Evolutionary conservation across 2,329 filamentous ascomycete species (phyloP).

Genomic region (Fusarium luffae): DNA sequence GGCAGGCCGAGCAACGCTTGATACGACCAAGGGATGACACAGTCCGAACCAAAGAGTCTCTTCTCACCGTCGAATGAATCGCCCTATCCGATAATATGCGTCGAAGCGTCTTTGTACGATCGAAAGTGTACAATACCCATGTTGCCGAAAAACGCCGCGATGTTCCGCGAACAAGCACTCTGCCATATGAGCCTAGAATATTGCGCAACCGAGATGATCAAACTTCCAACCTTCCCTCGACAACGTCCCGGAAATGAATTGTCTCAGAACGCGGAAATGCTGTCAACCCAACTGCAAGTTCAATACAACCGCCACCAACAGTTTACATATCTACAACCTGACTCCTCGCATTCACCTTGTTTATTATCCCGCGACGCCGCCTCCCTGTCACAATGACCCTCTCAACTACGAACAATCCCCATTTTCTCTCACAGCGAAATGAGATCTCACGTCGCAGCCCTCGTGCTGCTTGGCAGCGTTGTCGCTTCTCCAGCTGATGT

Average conservation of each 20-base stretch:
- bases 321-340: neutral
- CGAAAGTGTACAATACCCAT: neutral
- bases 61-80: neutral
- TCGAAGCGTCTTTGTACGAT: neutral
- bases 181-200: neutral
- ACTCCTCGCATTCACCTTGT: neutral
- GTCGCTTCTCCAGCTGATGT: neutral
- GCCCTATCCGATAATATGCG: neutral
- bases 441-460: neutral
- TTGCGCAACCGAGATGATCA: neutral
- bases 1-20: neutral
- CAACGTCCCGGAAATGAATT: neutral
- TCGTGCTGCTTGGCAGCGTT: neutral
- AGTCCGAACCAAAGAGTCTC: neutral
- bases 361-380: neutral
- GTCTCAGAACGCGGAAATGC: neutral
- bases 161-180: neutral
- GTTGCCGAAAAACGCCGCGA: neutral
- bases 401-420: neutral
- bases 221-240: neutral
- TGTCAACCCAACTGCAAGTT: neutral
- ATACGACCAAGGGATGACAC: neutral
- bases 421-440: neutral
- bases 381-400: accelerated
- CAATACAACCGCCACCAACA: neutral